Base-by-base conservation (phyloP, 345 rosid species). In the Eucalyptus urophylla region DNA sequence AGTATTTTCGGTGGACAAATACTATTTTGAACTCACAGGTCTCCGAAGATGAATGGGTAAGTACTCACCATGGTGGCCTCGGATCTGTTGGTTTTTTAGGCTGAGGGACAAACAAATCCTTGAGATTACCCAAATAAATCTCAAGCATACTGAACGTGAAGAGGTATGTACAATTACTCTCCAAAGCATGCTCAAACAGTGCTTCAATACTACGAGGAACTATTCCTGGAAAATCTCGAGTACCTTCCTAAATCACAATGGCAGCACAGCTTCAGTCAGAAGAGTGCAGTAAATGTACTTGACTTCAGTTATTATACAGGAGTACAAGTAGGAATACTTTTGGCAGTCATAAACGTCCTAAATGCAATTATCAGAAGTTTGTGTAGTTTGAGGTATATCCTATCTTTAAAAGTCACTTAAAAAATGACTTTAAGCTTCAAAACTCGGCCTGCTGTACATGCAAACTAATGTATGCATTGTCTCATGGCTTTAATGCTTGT, bases 71-170 rank as follows among this genome's bases (percentile, higher is more conserved):
- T 15, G 95, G 97, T 90, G 97, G 94, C 86, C 93, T 89, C 40
- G 93, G 94, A 92, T 90, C 91, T 45, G 92, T 92, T 7, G 94
- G 89, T 92, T 91, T 94, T 86, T 89, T 92, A 86, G 91, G 94
- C 91, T 94, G 96, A 89, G 96, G 89, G 58, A 92, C 89, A 60
- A 97, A 95, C 91, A 97, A 90, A 90, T 97, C 99, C 90, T 90
- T 95, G 88, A 97, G 95, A 92, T 94, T 94, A 88, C 99, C 98
- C 95, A 95, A 86, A 92, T 97, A 97, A 86, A 97, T 94, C 94
- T 97, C 98, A 87, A 97, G 95, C 99, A 97, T 97, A 86, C 99
- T 97, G 91, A 95, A 97, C 21, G 86, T 92, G 90, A 96, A 93
- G 67, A 80, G 88, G 91, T 94, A 93, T 80, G 85, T 86, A 90